Base-by-base conservation (phyloP, 495 filamentous ascomycete species). In the Xylaria bambusicola region DNA sequence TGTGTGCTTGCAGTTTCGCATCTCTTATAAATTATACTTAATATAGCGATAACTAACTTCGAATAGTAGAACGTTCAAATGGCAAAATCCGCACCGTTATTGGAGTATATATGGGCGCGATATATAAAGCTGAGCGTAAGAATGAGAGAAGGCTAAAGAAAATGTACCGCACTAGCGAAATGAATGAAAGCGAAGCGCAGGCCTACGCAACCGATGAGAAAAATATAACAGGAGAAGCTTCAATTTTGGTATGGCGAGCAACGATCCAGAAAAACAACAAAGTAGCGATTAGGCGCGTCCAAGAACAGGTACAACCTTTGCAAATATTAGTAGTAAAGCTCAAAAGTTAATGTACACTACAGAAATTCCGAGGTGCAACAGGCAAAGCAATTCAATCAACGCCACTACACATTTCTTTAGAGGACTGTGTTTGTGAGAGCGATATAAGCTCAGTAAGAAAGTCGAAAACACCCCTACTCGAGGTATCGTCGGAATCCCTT, bases 191-290 rank as follows among this genome's bases (percentile, higher is more conserved):
- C 21, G 44, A 15, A 2, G 10, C 12, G 13, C n/a, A 17, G 27
- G 31, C 27, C 27, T 50, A 50, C 21, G 1, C 47, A n/a, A 33
- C 1, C 26, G 47, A 50, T 50, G 27, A 29, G 10, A 35, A 35
- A 18, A 35, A 50, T 50, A 50, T 35, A 35, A 50, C 17, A 20
- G 27, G 12, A 1, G n/a, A n/a, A n/a, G 47, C 47, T 35, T 50
- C 47, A 33, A 50, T 50, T 24, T 50, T 33, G 29, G 29, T 35
- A 29, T 50, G 47, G 47, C 47, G 47, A 50, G 27, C 27, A 50
- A 46, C 5, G 18, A 15, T 13, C 47, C 1, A 35, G 6, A 6
- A 17, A 23, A 23, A 50, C 15, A 36, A 23, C 29, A 20, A 8
- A 36, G 1, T 50, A 23, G 27, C 27, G 18, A 23, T 36, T 36